A percentile compares a stretch with the other conserved stretches of the same genome.
Conservation (phyloP, 2,329 filamentous ascomycete genomes). For the Fusarium bulbicola region DNA sequence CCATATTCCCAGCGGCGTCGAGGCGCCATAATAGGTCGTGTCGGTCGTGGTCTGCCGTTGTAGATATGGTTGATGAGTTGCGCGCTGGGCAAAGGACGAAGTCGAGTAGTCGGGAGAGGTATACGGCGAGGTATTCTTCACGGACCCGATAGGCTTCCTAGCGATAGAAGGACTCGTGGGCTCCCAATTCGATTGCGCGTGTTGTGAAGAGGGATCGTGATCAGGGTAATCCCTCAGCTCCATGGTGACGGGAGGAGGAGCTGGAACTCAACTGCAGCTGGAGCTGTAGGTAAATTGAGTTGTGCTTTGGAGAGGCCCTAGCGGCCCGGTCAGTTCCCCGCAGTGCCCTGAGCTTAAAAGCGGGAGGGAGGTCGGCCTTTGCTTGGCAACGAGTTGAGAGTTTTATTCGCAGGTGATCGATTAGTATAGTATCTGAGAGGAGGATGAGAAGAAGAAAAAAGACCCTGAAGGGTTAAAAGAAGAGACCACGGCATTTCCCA, state of each 20-base stretch:
- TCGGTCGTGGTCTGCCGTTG: constrained; percentile 22
- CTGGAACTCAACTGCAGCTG: background rate
- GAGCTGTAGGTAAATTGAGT: background rate
- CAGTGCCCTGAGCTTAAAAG: constrained; percentile 21
- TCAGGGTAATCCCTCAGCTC: constrained; percentile 31
- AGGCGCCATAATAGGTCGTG: constrained; percentile 24
- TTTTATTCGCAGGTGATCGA: background rate
- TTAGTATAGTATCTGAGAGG: background rate
- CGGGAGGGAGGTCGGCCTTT: background rate
- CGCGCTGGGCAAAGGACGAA: constrained; percentile 21
- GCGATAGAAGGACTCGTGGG: constrained; percentile 30
- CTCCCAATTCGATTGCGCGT: constrained; percentile 22
- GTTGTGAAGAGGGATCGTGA: constrained; percentile 16
- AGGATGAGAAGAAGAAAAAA: background rate
- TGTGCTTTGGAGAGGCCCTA: constrained; percentile 15
- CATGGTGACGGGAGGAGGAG: constrained; percentile 14
- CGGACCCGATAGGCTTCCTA: constrained; percentile 19
- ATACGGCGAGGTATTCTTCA: constrained; percentile 8
- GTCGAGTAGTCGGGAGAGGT: constrained; percentile 17
- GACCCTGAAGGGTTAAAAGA: constrained; percentile 3
- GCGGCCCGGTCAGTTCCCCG: constrained; percentile 32
- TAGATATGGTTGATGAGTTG: constrained; percentile 9
- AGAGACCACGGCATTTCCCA: background rate
- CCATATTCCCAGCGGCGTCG: constrained; percentile 32
- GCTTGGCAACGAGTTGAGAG: background rate